Evolutionary conservation across 495 filamentous ascomycete species (phyloP).

Genomic region (Lasiosphaeriaceae sp.): DNA sequence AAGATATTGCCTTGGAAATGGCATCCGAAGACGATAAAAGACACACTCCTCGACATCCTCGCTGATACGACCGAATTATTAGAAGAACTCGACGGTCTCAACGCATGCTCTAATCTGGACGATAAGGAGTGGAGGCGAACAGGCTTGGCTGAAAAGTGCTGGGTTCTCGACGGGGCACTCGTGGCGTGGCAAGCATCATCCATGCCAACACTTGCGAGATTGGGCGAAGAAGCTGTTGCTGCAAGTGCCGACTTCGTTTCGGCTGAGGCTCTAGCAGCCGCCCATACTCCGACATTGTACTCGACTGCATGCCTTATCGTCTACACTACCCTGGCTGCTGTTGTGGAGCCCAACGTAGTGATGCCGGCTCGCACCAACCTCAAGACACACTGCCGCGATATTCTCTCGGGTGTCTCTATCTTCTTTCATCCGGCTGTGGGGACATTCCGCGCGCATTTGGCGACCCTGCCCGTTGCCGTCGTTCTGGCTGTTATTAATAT

Average conservation of each 20-base stretch:
- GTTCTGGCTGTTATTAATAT: conserved; percentile 2
- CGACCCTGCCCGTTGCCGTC: background rate
- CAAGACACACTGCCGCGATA: conserved; percentile 1
- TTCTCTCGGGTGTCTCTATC: background rate
- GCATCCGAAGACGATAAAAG: conserved; percentile 2
- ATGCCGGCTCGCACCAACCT: conserved; percentile 1
- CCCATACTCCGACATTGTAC: conserved; percentile 1
- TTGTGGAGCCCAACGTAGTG: background rate
- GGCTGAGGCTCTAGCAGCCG: conserved; percentile 1
- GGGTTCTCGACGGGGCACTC: background rate
- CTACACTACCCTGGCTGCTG: conserved; percentile 2
- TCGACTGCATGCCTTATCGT: conserved; percentile 1
- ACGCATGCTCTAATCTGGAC: background rate
- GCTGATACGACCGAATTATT: conserved; percentile 1
- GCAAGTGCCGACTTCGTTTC: background rate
- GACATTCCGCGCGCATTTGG: conserved; percentile 2
- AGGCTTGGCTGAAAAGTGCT: conserved; percentile 2
- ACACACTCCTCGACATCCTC: conserved; percentile 1
- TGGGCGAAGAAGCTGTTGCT: conserved; percentile 1
- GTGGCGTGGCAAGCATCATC: conserved; percentile 2
- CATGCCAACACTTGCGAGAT: conserved; percentile 1
- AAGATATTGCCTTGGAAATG: conserved; percentile 3
- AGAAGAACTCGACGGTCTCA: background rate
- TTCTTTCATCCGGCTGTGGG: conserved; percentile 2
- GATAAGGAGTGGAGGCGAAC: conserved; percentile 2